These are phyloP conservation scores for Talaromyces wortmannii DNA, from an alignment of 495 filamentous ascomycete genomes.

Conservation along the genomic window DNA sequence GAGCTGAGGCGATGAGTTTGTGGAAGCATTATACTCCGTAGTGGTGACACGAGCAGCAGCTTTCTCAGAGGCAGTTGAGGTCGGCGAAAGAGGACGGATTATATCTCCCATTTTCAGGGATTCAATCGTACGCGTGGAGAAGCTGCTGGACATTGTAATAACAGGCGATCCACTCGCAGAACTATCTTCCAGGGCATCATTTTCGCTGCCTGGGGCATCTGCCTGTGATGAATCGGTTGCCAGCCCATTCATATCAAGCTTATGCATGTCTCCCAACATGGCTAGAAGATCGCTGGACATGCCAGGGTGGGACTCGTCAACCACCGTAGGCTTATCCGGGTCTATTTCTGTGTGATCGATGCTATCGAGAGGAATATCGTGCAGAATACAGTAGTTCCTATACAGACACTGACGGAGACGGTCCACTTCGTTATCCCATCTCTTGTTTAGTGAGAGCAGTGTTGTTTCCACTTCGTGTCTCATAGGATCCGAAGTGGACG, in stretches of 20 bases:
- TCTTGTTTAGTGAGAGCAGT: constrained; percentile 49
- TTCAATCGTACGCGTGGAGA: neutral
- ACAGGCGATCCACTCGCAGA: constrained; percentile 2
- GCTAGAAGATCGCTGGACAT: neutral
- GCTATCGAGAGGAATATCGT: constrained; percentile 23
- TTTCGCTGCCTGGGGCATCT: neutral
- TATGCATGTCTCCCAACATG: neutral
- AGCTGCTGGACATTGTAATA: neutral
- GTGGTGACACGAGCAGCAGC: neutral
- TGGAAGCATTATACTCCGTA: constrained; percentile 16
- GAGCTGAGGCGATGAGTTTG: constrained; percentile 17
- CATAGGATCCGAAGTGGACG: constrained; percentile 23
- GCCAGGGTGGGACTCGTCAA: neutral
- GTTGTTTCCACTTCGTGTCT: constrained; percentile 45
- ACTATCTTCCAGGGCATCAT: neutral
- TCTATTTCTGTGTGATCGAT: neutral
- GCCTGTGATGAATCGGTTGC: neutral
- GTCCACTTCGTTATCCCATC: constrained; percentile 55
- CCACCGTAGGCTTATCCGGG: neutral
- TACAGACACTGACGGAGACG: constrained; percentile 51
- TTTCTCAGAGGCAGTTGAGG: neutral
- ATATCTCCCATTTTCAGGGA: neutral
- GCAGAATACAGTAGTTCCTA: constrained; percentile 53
- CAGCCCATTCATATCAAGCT: neutral
- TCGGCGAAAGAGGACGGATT: neutral